These are phyloP conservation scores for Fusarium sp. DNA, from an alignment of 2,329 filamentous ascomycete species.

Conservation along the genomic window DNA sequence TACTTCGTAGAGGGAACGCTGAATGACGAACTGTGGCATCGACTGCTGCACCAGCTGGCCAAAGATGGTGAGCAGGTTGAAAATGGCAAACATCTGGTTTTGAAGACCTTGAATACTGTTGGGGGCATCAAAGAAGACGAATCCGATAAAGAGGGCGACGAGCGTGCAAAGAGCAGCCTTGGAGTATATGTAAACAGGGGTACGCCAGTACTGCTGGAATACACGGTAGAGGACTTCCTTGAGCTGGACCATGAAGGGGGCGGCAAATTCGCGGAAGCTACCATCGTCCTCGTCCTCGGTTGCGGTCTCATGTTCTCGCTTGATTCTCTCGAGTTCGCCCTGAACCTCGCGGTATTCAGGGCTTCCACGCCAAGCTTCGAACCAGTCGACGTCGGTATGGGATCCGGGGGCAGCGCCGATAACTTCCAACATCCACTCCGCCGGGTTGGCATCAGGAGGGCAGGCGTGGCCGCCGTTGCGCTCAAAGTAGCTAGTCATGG, in stretches of 20 bases:
- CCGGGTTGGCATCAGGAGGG: constrained; percentile 76
- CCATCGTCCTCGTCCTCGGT: constrained; percentile 50
- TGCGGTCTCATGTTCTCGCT: constrained; percentile 55
- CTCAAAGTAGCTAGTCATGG: constrained; percentile 79
- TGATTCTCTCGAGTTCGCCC: constrained; percentile 65
- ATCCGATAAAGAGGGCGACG: constrained; percentile 79
- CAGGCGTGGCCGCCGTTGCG: constrained; percentile 72
- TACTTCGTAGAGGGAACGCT: constrained; percentile 83
- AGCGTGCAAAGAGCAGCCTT: constrained; percentile 75
- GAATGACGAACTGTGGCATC: constrained; percentile 87
- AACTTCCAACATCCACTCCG: constrained; percentile 79
- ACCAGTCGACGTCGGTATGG: constrained; percentile 71
- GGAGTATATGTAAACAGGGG: constrained; percentile 87
- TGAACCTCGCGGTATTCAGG: constrained; percentile 65
- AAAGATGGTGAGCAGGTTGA: constrained; percentile 85
- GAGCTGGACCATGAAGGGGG: constrained; percentile 75
- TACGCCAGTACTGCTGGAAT: constrained; percentile 93
- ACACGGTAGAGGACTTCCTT: constrained; percentile 74
- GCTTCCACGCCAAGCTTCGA: constrained; percentile 67
- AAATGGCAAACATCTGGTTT: constrained; percentile 87
- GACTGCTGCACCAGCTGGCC: constrained; percentile 80
- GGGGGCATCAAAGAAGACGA: constrained; percentile 78
- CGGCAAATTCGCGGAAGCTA: constrained; percentile 80
- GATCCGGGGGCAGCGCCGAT: constrained; percentile 72
- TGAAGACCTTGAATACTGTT: constrained; percentile 80